Percentiles rank a stretch among this genome's conserved stretches.
These are phyloP conservation scores for Danielozyma ontarioensis DNA, from an alignment of 805 yeast genomes.

Conservation along the genomic window DNA sequence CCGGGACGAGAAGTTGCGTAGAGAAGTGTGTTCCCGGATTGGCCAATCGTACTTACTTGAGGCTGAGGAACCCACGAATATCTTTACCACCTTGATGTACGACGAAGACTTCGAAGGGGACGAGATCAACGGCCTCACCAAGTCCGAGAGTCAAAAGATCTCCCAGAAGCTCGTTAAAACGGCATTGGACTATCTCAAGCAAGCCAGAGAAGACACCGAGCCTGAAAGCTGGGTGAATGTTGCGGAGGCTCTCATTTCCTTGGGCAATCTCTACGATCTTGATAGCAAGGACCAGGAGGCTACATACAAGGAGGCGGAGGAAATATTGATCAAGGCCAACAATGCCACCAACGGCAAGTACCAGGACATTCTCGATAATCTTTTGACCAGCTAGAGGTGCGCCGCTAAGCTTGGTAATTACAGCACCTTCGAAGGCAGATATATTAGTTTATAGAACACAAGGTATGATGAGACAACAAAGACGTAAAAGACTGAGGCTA, in stretches of 20 bases:
- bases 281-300: constrained; percentile 65
- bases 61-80: constrained; percentile 55
- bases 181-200: constrained; percentile 54
- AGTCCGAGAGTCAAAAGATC: constrained; percentile 41
- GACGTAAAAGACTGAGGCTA: too few species aligned
- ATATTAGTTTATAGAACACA: too few species aligned
- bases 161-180: constrained; percentile 43
- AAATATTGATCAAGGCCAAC: constrained; percentile 63
- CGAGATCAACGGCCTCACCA: constrained; percentile 31
- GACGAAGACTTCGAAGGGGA: constrained; percentile 44
- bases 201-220: constrained; percentile 64
- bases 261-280: constrained; percentile 68
- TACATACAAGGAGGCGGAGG: constrained; percentile 65
- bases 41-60: constrained; percentile 63
- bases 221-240: constrained; percentile 78
- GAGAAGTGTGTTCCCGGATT: constrained; percentile 42
- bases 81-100: constrained; percentile 53
- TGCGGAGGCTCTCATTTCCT: constrained; percentile 79
- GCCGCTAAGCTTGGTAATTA: too few species aligned
- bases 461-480: too few species aligned
- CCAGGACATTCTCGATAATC: constrained; percentile 56
- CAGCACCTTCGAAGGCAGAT: too few species aligned
- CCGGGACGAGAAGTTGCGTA: constrained; percentile 19
- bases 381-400: too few species aligned
- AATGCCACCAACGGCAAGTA: constrained; percentile 75